Evolutionary conservation across 805 yeast species (phyloP).

Genomic region (Starmerella ratchasimensis): DNA sequence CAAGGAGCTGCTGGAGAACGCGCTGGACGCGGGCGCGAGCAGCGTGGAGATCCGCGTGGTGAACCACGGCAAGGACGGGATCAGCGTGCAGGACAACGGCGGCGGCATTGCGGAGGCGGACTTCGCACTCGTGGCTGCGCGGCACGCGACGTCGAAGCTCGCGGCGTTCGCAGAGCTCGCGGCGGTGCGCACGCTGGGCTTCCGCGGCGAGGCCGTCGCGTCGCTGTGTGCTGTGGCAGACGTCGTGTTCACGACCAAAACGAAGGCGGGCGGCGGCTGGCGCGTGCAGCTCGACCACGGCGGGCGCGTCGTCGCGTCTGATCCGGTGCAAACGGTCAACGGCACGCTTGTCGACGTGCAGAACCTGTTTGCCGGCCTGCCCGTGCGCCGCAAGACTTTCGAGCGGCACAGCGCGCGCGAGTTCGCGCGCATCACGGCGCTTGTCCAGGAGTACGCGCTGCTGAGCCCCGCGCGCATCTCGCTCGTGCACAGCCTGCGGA

Average conservation of each 20-base stretch:
- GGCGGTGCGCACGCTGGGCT: constrained; percentile 40
- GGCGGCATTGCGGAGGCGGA: constrained; percentile 44
- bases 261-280: constrained; percentile 41
- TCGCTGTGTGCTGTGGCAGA: constrained; percentile 38
- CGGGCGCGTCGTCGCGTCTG: constrained; percentile 37
- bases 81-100: constrained; percentile 69
- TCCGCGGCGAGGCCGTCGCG: constrained; percentile 57
- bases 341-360: constrained; percentile 59
- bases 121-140: constrained; percentile 34
- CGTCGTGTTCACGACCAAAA: constrained; percentile 37
- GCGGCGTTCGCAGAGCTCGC: constrained; percentile 29
- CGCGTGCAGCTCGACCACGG: constrained; percentile 38
- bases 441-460: constrained; percentile 57
- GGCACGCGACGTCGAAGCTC: constrained; percentile 46
- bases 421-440: constrained; percentile 48
- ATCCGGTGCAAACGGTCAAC: constrained; percentile 36
- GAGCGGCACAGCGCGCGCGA: constrained; percentile 55
- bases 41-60: constrained; percentile 53
- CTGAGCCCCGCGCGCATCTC: constrained; percentile 47
- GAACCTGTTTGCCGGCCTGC: constrained; percentile 52
- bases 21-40: constrained; percentile 64
- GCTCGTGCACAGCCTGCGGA: constrained; percentile 37
- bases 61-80: constrained; percentile 57
- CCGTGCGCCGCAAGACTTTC: constrained; percentile 71
- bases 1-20: constrained; percentile 77